Base-by-base conservation (phyloP, 1,284 basidiomycete species). In the Ganoderma multipileum region DNA sequence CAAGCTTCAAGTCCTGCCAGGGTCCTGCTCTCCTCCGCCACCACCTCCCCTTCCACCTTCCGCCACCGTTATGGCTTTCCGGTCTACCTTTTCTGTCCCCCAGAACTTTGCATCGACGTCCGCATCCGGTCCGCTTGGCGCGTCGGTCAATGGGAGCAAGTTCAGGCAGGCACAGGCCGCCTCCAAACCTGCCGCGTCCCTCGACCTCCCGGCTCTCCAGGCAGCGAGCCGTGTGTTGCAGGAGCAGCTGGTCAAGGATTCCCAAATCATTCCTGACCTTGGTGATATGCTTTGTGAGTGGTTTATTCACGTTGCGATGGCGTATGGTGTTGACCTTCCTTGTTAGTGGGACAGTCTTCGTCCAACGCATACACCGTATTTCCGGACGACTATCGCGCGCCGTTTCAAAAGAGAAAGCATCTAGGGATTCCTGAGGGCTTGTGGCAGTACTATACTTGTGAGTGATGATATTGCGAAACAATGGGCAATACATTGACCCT, bases 361-460 rank as follows among this genome's bases (percentile, higher is more conserved):
- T 93, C 92, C 20, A 86, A 88, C 11, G 86, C 87, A 20, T 96
- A 96, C 78, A 93, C 87, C 68, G 82, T 93, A 55, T 92, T 90
- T 75, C 89, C 91, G 2, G 92, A 93, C 71, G 91, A 94, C 75
- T 88, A 87, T 65, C 90, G 93, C 76, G 87, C 91, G 5, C 95
- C 95, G 0, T 95, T 93, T 79, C 91, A 93, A 79, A 94, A 94
- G 79, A 84, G 88, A 74, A 89, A 88, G 73, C 89, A 94, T 63
- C 83, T 93, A 70, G 85, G 87, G 18, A 91, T 96, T n/a, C 94
- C 95, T n/a, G 93, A 95, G 68, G 86, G 86, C 3, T 82, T 96
- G 61, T 95, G 95, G 72, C 90, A 95, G 74, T 91, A 93, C 76
- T 94, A 92, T 78, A 91, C 92, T 73, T 88, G 94, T 93, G 74